Evolutionary conservation across 441 rosid genomes (phyloP).

Genomic region (Euphorbia celastroides): DNA sequence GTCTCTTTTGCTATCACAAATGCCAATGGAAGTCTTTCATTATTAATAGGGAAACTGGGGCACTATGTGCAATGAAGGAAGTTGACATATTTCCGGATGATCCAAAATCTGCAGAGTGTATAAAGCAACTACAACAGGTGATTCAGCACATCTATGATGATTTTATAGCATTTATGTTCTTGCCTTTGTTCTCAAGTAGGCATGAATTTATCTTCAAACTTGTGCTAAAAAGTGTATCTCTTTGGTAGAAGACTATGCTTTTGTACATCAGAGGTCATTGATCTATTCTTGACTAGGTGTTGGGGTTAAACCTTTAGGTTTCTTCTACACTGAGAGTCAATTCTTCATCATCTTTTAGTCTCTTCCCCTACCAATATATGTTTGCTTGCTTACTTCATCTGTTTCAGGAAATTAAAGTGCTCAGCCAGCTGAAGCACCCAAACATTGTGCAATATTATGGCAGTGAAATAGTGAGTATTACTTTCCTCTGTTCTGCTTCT

Average conservation of each 20-base stretch:
- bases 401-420: constrained; percentile 79
- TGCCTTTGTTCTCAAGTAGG: background rate
- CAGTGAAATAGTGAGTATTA: constrained; percentile 67
- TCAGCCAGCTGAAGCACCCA: constrained; percentile 75
- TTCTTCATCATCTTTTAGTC: background rate
- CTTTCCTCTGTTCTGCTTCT: constrained; percentile 13
- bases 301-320: background rate
- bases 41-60: constrained; percentile 68
- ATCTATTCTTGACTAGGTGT: background rate
- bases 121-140: constrained; percentile 90
- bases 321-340: background rate
- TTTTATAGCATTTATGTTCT: background rate
- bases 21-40: background rate
- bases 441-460: constrained; percentile 97
- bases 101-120: constrained; percentile 72
- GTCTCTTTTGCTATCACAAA: constrained; percentile 1
- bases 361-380: background rate
- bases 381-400: background rate
- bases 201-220: background rate
- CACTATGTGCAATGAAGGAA: constrained; percentile 90
- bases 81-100: constrained; percentile 79
- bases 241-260: background rate
- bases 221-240: background rate
- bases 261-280: too few relatives aligned
- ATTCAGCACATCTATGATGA: background rate